Conservation (phyloP, 2,329 filamentous ascomycete genomes). For the Trichoderma breve region DNA sequence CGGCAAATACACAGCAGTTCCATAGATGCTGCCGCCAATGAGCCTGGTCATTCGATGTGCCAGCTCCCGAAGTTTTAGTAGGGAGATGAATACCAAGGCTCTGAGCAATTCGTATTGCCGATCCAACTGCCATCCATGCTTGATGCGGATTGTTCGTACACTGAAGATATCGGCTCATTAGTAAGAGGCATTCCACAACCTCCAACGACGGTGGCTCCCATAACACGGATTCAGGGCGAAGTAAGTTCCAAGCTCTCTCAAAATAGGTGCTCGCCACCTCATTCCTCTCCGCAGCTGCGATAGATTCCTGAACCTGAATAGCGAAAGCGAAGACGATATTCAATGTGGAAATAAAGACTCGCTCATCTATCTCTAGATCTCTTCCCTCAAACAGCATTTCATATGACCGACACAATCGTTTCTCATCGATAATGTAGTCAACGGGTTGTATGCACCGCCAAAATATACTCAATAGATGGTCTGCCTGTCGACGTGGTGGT, state of each 20-base stretch:
- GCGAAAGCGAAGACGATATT: constrained; percentile 1
- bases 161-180: not conserved
- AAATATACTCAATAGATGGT: not conserved
- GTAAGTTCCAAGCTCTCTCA: not conserved
- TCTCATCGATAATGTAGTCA: not conserved
- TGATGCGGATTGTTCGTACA: not conserved
- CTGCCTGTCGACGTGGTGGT: not conserved
- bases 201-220: not conserved
- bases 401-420: not conserved
- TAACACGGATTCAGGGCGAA: not conserved
- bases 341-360: not conserved
- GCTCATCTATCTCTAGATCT: not conserved
- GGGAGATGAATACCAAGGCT: not conserved
- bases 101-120: not conserved
- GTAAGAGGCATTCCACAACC: not conserved
- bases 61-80: not conserved
- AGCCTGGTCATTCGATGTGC: not conserved
- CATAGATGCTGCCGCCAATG: not conserved
- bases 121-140: constrained; percentile 1
- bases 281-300: not conserved
- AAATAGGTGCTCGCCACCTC: not conserved
- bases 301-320: not conserved
- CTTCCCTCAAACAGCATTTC: not conserved
- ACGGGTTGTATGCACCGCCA: not conserved
- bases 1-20: constrained; percentile 1